Evolutionary conservation across 805 yeast species (phyloP).

Genomic region (Candida succiphila): DNA sequence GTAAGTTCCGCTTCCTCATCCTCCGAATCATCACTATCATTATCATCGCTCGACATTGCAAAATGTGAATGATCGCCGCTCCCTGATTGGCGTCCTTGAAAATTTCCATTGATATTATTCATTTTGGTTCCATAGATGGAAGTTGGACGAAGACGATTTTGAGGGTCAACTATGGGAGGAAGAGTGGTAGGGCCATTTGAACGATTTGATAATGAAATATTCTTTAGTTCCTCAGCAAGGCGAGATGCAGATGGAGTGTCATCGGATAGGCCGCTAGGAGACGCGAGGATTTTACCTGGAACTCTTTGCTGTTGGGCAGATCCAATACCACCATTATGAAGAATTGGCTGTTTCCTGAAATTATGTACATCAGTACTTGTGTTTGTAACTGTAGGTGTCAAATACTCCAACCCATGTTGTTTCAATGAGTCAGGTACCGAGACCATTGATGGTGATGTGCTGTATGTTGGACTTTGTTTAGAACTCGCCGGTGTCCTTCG

Average conservation of each 20-base stretch:
- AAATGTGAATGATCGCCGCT: too few species aligned
- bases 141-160: not conserved
- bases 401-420: slow-evolving; percentile 9
- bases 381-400: slow-evolving; percentile 9
- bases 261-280: slow-evolving; percentile 3
- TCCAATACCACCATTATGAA: too few species aligned
- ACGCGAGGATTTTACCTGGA: not conserved
- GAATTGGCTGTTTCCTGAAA: slow-evolving; percentile 4
- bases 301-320: not conserved
- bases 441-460: slow-evolving; percentile 8
- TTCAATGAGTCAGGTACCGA: slow-evolving; percentile 16
- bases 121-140: slow-evolving; percentile 1
- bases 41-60: not conserved
- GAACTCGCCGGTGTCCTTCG: not conserved
- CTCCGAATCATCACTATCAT: not conserved
- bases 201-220: slow-evolving; percentile 1
- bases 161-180: not conserved
- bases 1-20: slow-evolving; percentile 1
- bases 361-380: slow-evolving; percentile 3
- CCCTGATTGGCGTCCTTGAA: too few species aligned
- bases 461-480: not conserved
- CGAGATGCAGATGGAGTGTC: slow-evolving; percentile 6
- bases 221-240: slow-evolving; percentile 1
- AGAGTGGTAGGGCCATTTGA: not conserved
- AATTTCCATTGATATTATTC: not conserved